A percentile compares a stretch with the other conserved stretches of the same genome.
These are phyloP conservation scores for Penicillium desertorum DNA, from an alignment of 495 filamentous ascomycete species.

Conservation along the genomic window DNA sequence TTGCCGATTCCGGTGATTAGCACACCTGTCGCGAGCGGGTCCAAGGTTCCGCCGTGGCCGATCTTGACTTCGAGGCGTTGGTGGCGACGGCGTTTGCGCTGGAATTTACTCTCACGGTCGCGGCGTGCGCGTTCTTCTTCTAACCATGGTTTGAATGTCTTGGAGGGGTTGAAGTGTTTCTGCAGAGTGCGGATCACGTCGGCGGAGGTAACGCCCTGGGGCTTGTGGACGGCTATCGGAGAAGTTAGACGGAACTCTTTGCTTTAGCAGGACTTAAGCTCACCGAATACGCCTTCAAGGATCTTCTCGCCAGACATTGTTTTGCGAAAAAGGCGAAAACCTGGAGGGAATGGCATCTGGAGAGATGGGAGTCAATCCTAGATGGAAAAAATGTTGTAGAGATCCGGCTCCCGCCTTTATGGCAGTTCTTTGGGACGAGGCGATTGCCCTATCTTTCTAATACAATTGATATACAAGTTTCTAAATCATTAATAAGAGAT, in stretches of 20 bases:
- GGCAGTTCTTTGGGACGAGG: not conserved
- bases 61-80: constrained; percentile 75
- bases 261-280: constrained; percentile 7
- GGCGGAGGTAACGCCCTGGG: constrained; percentile 76
- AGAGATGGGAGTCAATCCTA: not conserved
- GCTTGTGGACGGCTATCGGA: constrained; percentile 83
- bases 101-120: constrained; percentile 51
- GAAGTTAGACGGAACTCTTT: constrained; percentile 3
- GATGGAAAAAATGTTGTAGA: constrained; percentile 11
- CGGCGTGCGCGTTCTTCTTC: constrained; percentile 54
- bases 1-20: constrained; percentile 82
- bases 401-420: not conserved
- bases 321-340: constrained; percentile 35
- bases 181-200: constrained; percentile 85
- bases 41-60: constrained; percentile 93
- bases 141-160: constrained; percentile 72
- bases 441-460: not conserved
- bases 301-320: constrained; percentile 62
- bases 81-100: constrained; percentile 56
- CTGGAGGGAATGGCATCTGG: constrained; percentile 37
- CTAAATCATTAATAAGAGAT: not conserved
- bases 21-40: constrained; percentile 91
- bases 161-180: constrained; percentile 74
- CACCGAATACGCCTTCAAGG: constrained; percentile 75
- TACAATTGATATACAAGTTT: not conserved